Evolutionary conservation across 805 yeast genomes (phyloP), one percentile per base, ranked within the genome.

Genomic region (Ogataea trehalophila): DNA sequence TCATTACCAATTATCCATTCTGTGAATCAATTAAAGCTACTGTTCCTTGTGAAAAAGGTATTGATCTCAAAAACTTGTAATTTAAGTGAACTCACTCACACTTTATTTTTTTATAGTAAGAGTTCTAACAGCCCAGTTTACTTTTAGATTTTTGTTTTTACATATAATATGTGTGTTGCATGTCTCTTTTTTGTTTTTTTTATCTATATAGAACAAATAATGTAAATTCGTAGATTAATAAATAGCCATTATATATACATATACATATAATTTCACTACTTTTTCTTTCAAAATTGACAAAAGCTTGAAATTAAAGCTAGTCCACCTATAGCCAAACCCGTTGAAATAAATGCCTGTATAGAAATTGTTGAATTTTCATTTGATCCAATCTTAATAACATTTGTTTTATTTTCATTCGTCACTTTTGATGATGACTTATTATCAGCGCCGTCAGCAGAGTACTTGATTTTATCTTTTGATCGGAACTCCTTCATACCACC

Each of bases 1-100:
- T 76, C 78, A 80, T 66, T 44, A 42, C 35, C 7, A 34, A 44
- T 15, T 33, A 22, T 17, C 43, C 43, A 8, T 15, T 42, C 35
- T 42, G 23, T 26, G 39, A 44, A 34, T 42, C 43, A 20, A 33
- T 39, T 20, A 42, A 44, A 6, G 6, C 22, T 7, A 39, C 46
- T 35, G 39, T 9, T 5, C 17, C 34, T 16, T 39, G 39, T 23
- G 40, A 26, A 26, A 26, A 26, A 11, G 31, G 13, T 7, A 11
- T 26, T 26, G 23, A 20, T 39, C 9, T 39, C 42, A 38, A 43
- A 42, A 16, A n/a, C 38, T 26, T 33, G 6, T 22, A 14, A 20
- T 33, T 14, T 7, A 7, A 18, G 17, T 17, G 23, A 11, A 13
- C 6, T 17, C 18, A 15, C 18, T 3, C 38, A 16, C 20, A 8